Conservation (phyloP, 2,329 filamentous ascomycete genomes). For the Truncatella angustata region DNA sequence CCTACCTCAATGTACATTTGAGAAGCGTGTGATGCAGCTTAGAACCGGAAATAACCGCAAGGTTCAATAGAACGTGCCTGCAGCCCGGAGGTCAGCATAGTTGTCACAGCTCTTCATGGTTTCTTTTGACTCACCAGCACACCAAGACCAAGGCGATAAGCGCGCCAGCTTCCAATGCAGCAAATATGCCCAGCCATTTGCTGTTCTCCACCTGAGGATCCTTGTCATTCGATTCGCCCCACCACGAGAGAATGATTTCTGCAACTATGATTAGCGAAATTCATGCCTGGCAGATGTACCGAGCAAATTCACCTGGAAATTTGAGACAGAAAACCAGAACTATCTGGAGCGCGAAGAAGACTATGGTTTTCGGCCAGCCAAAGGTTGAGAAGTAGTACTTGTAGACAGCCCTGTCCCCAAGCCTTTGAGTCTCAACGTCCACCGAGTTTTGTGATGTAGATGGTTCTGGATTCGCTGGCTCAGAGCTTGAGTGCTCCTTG, state of each 20-base stretch:
- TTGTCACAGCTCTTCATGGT: neutral
- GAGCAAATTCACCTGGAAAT: constrained; percentile 8
- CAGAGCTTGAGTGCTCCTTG: neutral
- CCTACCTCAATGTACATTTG: constrained; percentile 8
- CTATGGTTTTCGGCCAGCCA: constrained; percentile 7
- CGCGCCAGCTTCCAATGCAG: constrained; percentile 6
- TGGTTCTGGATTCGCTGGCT: neutral
- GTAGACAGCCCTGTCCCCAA: constrained; percentile 11
- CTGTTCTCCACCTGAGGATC: constrained; percentile 6
- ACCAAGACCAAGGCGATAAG: constrained; percentile 2
- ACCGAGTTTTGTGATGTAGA: neutral
- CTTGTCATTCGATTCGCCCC: constrained; percentile 9
- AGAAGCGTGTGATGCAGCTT: constrained; percentile 11
- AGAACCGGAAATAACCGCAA: constrained; percentile 9
- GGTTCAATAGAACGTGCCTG: constrained; percentile 10
- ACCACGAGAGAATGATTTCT: constrained; percentile 12
- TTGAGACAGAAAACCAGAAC: constrained; percentile 10
- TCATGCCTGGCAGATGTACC: neutral
- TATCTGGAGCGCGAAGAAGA: constrained; percentile 7
- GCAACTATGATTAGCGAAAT: neutral
- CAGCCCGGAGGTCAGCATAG: neutral
- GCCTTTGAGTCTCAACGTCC: constrained; percentile 7
- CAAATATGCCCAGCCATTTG: constrained; percentile 10
- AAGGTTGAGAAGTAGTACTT: constrained; percentile 12
- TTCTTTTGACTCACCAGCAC: constrained; percentile 5